Conservation (phyloP, 2,329 filamentous ascomycete genomes). For the Blastomyces silverae region DNA sequence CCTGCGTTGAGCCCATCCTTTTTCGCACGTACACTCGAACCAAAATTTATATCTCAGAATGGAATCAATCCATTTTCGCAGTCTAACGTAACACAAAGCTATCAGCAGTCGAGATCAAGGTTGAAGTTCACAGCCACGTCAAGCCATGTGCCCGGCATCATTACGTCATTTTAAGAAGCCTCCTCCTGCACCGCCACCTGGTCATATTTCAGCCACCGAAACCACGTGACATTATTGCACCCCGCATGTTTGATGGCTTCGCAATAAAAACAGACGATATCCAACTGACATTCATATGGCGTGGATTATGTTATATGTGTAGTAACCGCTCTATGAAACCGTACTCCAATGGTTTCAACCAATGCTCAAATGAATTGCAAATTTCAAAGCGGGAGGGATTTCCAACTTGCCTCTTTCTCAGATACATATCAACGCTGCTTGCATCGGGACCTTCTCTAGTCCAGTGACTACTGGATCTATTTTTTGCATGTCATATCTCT, state of each 20-base stretch:
- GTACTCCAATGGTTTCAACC: too few species aligned
- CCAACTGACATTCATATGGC: too few species aligned
- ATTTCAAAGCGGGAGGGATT: too few species aligned
- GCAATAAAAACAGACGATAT: too few species aligned
- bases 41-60: neutral
- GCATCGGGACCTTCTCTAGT: neutral
- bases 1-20: neutral
- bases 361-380: too few species aligned
- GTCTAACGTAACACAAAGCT: neutral
- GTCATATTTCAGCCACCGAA: neutral
- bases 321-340: too few species aligned
- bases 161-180: neutral
- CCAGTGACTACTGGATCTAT: neutral
- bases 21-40: neutral
- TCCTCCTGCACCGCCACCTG: neutral
- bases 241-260: too few species aligned
- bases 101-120: neutral
- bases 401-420: neutral
- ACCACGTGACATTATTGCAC: neutral
- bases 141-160: neutral
- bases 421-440: neutral
- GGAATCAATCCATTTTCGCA: slow-evolving; percentile 1
- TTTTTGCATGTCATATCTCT: neutral
- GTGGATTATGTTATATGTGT: too few species aligned
- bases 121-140: neutral